A percentile compares a stretch with the other conserved stretches of the same genome.
Conservation (phyloP, 257 asterid species). For the Nicotiana noctiflora region DNA sequence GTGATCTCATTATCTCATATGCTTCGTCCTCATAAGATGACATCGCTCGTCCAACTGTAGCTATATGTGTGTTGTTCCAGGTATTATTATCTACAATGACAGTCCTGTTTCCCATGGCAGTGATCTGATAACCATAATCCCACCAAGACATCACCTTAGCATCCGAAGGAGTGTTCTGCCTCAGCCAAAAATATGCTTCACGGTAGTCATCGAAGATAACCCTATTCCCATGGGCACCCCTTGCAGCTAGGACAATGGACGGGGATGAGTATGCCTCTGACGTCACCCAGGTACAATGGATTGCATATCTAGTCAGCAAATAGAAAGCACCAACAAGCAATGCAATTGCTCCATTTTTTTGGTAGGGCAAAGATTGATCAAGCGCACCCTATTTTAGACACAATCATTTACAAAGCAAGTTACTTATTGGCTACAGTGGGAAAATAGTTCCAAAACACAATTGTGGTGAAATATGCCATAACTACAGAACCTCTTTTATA, state of each 20-base stretch:
- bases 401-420: background rate
- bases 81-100: slow-evolving; percentile 98
- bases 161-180: slow-evolving; percentile 90
- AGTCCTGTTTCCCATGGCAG: slow-evolving; percentile 97
- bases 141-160: slow-evolving; percentile 99
- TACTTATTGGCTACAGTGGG: background rate
- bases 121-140: slow-evolving; percentile 99
- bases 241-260: slow-evolving; percentile 96
- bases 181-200: slow-evolving; percentile 93
- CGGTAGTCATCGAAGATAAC: slow-evolving; percentile 92
- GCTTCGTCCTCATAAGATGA: slow-evolving; percentile 97
- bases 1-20: slow-evolving; percentile 88
- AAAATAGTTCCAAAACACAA: background rate
- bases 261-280: slow-evolving; percentile 99
- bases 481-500: background rate
- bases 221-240: slow-evolving; percentile 95
- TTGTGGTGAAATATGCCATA: background rate
- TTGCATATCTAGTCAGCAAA: slow-evolving; percentile 83
- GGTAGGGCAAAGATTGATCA: slow-evolving; percentile 74
- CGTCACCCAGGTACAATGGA: slow-evolving; percentile 97
- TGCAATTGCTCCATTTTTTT: slow-evolving; percentile 77
- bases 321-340: slow-evolving; percentile 82
- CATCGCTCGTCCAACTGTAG: slow-evolving; percentile 99
- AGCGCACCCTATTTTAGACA: slow-evolving; percentile 49
- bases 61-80: slow-evolving; percentile 98